Evolutionary conservation across 2,329 filamentous ascomycete species (phyloP).

Genomic region (Nemania sp.): DNA sequence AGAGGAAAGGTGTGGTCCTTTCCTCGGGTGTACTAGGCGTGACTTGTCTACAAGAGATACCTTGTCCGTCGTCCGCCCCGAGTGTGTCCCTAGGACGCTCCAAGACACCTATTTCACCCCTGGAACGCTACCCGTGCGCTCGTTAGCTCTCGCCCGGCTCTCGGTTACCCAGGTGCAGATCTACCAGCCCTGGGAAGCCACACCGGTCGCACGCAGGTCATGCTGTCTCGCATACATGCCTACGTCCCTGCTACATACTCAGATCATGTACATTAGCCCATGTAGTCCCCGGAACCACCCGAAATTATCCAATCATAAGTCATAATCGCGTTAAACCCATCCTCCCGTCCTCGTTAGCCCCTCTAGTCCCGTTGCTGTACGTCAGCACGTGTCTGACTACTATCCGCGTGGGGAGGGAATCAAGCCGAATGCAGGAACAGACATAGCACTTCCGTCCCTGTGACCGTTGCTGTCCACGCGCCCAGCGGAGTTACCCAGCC

Average conservation of each 20-base stretch:
- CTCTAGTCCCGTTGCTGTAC: constrained; percentile 44
- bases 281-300: constrained; percentile 51
- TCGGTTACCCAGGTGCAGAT: constrained; percentile 46
- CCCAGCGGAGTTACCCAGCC: constrained; percentile 43
- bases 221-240: constrained; percentile 45
- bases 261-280: constrained; percentile 60
- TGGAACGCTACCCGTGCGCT: constrained; percentile 33
- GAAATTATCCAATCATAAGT: constrained; percentile 65
- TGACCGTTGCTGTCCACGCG: constrained; percentile 44
- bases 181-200: constrained; percentile 42
- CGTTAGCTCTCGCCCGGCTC: constrained; percentile 36
- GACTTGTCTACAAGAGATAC: constrained; percentile 48
- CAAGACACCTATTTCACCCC: constrained; percentile 43
- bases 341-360: constrained; percentile 47
- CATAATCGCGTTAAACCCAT: constrained; percentile 61
- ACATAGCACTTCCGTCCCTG: constrained; percentile 45
- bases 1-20: constrained; percentile 52
- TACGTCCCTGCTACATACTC: constrained; percentile 45
- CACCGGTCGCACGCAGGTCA: constrained; percentile 48
- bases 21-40: constrained; percentile 38
- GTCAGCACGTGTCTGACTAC: constrained; percentile 42
- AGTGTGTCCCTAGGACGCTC: constrained; percentile 51
- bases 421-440: constrained; percentile 51
- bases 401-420: constrained; percentile 44
- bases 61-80: constrained; percentile 45